Conservation (phyloP, 495 filamentous ascomycete genomes). For the Aspergillus ellipticus region DNA sequence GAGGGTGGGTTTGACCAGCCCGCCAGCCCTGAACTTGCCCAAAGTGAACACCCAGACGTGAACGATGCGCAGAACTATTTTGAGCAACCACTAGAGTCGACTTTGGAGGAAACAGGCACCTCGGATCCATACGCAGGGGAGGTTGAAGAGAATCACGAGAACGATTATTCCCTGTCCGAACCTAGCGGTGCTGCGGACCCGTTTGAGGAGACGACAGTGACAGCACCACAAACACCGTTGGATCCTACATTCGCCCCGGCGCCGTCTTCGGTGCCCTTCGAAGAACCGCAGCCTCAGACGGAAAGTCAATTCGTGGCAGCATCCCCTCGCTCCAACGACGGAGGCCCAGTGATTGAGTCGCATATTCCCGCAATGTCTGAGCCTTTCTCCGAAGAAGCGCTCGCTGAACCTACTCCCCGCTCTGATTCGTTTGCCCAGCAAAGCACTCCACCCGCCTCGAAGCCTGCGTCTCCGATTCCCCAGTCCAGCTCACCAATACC, state of each 20-base stretch:
- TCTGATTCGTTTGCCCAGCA: constrained; percentile 13
- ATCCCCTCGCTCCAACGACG: constrained; percentile 4
- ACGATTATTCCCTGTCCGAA: constrained; percentile 13
- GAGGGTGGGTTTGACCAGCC: constrained; percentile 18
- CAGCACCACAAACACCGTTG: constrained; percentile 20
- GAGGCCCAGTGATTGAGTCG: constrained; percentile 2
- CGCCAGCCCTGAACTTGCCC: constrained; percentile 14
- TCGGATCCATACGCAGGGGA: constrained; percentile 12
- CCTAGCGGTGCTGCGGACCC: constrained; percentile 16
- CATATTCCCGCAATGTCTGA: constrained; percentile 2
- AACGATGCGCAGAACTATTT: constrained; percentile 17
- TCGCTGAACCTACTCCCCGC: constrained; percentile 1
- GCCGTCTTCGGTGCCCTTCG: constrained; percentile 6
- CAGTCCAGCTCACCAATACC: constrained; percentile 16
- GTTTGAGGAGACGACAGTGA: constrained; percentile 18
- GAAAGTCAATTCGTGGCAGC: constrained; percentile 11
- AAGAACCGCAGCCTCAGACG: constrained; percentile 29
- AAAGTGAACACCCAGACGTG: constrained; percentile 18
- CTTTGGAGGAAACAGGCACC: constrained; percentile 13
- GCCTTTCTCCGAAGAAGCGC: constrained; percentile 5
- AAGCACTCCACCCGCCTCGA: constrained; percentile 15
- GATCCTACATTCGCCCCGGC: constrained; percentile 24
- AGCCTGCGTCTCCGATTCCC: constrained; percentile 17
- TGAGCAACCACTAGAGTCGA: constrained; percentile 13
- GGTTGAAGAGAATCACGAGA: constrained; percentile 9